A percentile compares a stretch with the other conserved stretches of the same genome.
Evolutionary conservation across 768 basidiomycete genomes (phyloP).

Genomic region (Leccinum variicolor): DNA sequence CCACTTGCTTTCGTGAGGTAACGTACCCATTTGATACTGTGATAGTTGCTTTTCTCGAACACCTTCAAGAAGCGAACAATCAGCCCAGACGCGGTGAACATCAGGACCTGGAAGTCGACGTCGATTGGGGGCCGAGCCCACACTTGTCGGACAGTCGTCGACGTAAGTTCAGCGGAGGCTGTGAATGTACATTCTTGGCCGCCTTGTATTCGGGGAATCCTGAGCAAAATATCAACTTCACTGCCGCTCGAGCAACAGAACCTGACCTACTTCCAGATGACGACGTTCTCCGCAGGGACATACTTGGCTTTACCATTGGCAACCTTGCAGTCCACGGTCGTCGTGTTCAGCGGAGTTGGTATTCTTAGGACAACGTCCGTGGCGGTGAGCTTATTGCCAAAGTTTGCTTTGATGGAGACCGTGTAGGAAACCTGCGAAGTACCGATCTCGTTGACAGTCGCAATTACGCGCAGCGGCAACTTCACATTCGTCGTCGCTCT

Average conservation of each 20-base stretch:
- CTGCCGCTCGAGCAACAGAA: background rate
- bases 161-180: slow-evolving; percentile 78
- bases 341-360: slow-evolving; percentile 95
- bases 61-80: slow-evolving; percentile 98
- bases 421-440: slow-evolving; percentile 91
- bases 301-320: slow-evolving; percentile 96
- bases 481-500: slow-evolving; percentile 96
- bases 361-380: slow-evolving; percentile 91
- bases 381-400: slow-evolving; percentile 88
- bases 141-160: slow-evolving; percentile 88
- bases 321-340: slow-evolving; percentile 88
- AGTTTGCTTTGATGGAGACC: slow-evolving; percentile 83
- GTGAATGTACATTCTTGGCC: slow-evolving; percentile 86
- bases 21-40: slow-evolving; percentile 94
- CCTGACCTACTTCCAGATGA: slow-evolving; percentile 91
- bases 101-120: slow-evolving; percentile 97
- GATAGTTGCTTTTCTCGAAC: slow-evolving; percentile 93
- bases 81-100: slow-evolving; percentile 96
- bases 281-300: slow-evolving; percentile 91
- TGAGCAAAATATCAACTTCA: slow-evolving; percentile 30
- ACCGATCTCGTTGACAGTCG: slow-evolving; percentile 90
- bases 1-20: slow-evolving; percentile 95
- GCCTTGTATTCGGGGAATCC: slow-evolving; percentile 90
- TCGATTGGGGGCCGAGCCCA: slow-evolving; percentile 99
- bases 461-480: slow-evolving; percentile 83